A percentile compares a stretch with the other conserved stretches of the same genome.
phyloP scores from a whole-genome alignment of 2,329 filamentous ascomycete species.

The Colletotrichum echinochloae region DNA sequence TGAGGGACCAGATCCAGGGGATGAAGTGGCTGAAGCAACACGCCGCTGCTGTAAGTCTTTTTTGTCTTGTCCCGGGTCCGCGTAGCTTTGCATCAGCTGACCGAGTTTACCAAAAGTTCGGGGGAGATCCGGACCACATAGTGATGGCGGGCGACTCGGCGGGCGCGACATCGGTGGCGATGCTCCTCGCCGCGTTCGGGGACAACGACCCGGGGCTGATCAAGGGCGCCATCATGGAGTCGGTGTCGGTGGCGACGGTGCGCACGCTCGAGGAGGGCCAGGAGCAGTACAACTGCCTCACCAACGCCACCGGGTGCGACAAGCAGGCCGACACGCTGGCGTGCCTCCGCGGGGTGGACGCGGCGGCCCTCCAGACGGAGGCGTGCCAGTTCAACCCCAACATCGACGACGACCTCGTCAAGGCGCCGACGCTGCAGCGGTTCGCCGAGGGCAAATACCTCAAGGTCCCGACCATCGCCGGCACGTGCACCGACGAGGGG shows the following conservation, averaged over 20 bases:
- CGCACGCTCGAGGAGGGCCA: conserved; percentile 52
- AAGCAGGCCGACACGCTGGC: conserved; percentile 57
- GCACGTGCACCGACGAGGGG: conserved; percentile 54
- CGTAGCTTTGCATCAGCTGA: background rate
- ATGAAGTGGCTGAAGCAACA: conserved; percentile 77
- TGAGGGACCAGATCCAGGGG: conserved; percentile 77
- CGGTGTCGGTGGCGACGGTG: conserved; percentile 63
- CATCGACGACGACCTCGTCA: conserved; percentile 65
- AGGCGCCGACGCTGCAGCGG: conserved; percentile 61
- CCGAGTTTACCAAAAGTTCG: conserved; percentile 64
- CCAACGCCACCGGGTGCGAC: conserved; percentile 53
- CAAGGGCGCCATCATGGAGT: conserved; percentile 63
- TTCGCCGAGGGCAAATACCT: conserved; percentile 64
- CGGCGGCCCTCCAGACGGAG: conserved; percentile 42
- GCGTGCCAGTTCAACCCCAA: conserved; percentile 51
- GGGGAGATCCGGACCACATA: conserved; percentile 76
- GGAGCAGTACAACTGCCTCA: conserved; percentile 64
- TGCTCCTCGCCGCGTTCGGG: conserved; percentile 70
- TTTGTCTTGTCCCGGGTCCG: background rate
- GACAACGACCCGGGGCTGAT: conserved; percentile 63
- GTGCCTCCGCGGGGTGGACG: conserved; percentile 53
- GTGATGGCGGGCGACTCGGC: conserved; percentile 77
- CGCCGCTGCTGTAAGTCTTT: conserved; percentile 57
- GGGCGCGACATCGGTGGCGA: conserved; percentile 73
- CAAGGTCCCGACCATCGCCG: conserved; percentile 64